Evolutionary conservation across 73 alveolate species (phyloP).

Genomic region (Symbiodinium pilosum): DNA sequence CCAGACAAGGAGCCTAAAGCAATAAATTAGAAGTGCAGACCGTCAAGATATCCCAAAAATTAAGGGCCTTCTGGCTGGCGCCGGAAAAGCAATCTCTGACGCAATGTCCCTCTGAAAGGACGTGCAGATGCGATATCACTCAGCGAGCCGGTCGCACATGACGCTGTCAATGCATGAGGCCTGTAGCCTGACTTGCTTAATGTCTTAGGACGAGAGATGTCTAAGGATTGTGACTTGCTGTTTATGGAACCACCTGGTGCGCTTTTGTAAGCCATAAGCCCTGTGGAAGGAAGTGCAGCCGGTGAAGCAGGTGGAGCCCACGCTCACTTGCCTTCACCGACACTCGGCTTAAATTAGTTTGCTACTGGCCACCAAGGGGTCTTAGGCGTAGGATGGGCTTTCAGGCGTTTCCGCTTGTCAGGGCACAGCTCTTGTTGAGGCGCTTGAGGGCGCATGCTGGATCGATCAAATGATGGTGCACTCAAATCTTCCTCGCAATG

Average conservation of each 20-base stretch:
- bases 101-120: too few species aligned
- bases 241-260: background rate
- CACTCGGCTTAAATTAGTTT: background rate
- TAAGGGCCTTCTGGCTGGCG: too few species aligned
- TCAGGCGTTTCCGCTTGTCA: background rate
- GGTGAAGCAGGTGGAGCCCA: background rate
- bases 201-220: background rate
- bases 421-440: background rate
- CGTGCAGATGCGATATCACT: slow-evolving; percentile 12
- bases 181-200: too few species aligned
- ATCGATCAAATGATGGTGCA: too few species aligned
- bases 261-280: background rate
- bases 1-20: too few species aligned
- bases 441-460: too few species aligned
- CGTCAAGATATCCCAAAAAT: too few species aligned
- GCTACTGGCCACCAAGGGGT: too few species aligned
- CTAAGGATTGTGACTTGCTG: background rate
- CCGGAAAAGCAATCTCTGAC: too few species aligned
- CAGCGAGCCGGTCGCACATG: background rate
- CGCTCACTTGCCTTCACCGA: background rate
- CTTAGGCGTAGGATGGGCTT: too few species aligned
- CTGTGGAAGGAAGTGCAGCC: background rate
- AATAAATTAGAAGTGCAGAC: too few species aligned
- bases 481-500: too few species aligned
- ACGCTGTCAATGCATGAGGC: background rate